A percentile compares a stretch with the other conserved stretches of the same genome.
phyloP scores from a whole-genome alignment of 140 eudicot genomes.

The Erigeron philadelphicus region DNA sequence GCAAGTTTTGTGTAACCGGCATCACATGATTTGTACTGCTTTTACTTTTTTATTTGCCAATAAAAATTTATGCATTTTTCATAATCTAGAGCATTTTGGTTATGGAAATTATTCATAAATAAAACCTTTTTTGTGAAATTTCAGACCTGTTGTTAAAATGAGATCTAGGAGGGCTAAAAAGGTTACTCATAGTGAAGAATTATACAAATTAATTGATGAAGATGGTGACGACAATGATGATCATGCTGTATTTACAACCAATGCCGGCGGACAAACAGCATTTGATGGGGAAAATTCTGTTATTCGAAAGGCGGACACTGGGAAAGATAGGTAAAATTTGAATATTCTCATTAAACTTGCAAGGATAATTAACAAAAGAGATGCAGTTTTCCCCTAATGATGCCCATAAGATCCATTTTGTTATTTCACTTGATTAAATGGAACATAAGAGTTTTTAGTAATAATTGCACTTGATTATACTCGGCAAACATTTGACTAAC shows the following conservation, averaged over 20 bases:
- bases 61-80: neutral
- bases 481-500: no score
- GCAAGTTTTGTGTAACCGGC: neutral
- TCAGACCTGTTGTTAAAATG: slow-evolving; percentile 27
- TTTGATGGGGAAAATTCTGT: slow-evolving; percentile 12
- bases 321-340: slow-evolving; percentile 30
- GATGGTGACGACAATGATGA: slow-evolving; percentile 28
- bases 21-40: neutral
- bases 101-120: slow-evolving; percentile 7
- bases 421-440: no score
- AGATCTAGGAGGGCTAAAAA: slow-evolving; percentile 34
- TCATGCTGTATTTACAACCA: slow-evolving; percentile 20
- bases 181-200: slow-evolving; percentile 30
- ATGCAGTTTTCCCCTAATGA: neutral
- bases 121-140: slow-evolving; percentile 2
- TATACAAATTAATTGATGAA: slow-evolving; percentile 25
- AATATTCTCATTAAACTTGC: neutral
- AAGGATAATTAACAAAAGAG: neutral
- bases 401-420: neutral
- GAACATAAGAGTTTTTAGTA: no score
- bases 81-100: neutral
- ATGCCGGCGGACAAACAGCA: slow-evolving; percentile 16
- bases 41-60: neutral
- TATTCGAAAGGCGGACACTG: slow-evolving; percentile 14
- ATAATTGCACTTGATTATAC: no score